phyloP scores from a whole-genome alignment of 768 basidiomycete genomes.

The Russula olivacea region DNA sequence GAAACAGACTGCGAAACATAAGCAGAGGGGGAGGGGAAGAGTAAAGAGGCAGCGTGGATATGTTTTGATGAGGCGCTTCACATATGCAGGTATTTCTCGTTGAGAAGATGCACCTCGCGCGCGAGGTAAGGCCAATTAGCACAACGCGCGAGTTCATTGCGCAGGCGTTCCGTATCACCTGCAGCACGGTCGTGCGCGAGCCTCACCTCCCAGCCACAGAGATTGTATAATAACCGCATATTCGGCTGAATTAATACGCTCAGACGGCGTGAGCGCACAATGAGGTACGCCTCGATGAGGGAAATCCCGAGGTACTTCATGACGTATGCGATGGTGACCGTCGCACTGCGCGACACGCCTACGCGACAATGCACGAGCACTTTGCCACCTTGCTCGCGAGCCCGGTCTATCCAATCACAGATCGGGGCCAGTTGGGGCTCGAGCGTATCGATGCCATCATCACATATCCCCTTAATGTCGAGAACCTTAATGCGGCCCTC shows the following conservation, averaged over 20 bases:
- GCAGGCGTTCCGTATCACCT: constrained; percentile 44
- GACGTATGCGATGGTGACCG: constrained; percentile 95
- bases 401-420: constrained; percentile 90
- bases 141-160: constrained; percentile 57
- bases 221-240: constrained; percentile 90
- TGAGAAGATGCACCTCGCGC: constrained; percentile 77
- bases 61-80: background rate
- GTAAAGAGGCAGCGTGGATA: background rate
- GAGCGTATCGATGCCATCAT: constrained; percentile 94
- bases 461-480: constrained; percentile 88
- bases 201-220: constrained; percentile 91
- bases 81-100: constrained; percentile 67
- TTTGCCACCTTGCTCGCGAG: constrained; percentile 75
- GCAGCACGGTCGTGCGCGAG: constrained; percentile 72
- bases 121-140: constrained; percentile 82
- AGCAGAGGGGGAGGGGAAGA: background rate
- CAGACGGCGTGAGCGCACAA: constrained; percentile 83
- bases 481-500: constrained; percentile 87
- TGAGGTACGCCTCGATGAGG: constrained; percentile 89
- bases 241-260: constrained; percentile 94
- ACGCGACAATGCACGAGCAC: constrained; percentile 97
- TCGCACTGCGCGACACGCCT: constrained; percentile 94
- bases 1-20: constrained; percentile 8
- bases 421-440: constrained; percentile 84
- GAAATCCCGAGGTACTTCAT: constrained; percentile 87